Evolutionary conservation across 2,329 filamentous ascomycete species (phyloP), one percentile per base, ranked within the genome.

Genomic region (Fonsecaea multimorphosa): DNA sequence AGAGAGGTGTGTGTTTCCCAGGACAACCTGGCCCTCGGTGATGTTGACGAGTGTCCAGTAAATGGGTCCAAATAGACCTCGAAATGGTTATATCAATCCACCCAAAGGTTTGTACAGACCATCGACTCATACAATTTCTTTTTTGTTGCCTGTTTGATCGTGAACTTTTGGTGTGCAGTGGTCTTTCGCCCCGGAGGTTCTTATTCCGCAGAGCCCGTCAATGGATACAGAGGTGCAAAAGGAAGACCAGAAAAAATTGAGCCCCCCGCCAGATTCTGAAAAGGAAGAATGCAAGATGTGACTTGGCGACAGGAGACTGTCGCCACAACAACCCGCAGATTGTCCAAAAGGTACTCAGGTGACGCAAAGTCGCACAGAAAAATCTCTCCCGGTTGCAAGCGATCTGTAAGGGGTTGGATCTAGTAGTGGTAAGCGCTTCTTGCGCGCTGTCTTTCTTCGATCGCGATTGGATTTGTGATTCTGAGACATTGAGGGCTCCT

Each of bases 401-500:
- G 54, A 61, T 54, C 62, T 65, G 61, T 65, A 63, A 61, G 65
- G 61, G 64, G 56, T 61, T 61, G 59, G 64, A 60, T 61, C 64
- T 51, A 53, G 61, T 60, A 61, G 62, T 55, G 31, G 19, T 69
- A 69, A 66, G 67, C 67, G 65, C 67, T 69, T 69, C 62, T 67
- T 69, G 49, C 67, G 65, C 64, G 65, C 64, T 58, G 67, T 56
- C 57, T 69, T 69, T 55, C 60, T 63, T 60, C 66, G 67, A 34
- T 56, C 61, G 52, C 49, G 64, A 51, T 54, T 57, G 36, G 40
- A 40, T 55, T 49, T 19, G 60, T 44, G 36, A 55, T 59, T 58
- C 62, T 63, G 62, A 69, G 67, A 69, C 67, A 69, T 69, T 65
- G 64, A 67, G 59, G 61, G 34, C 67, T 67, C 67, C 65, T 56